Evolutionary conservation across 2,329 filamentous ascomycete genomes (phyloP), one percentile per base, ranked within the genome.

Genomic region (Colletotrichum camelliae): DNA sequence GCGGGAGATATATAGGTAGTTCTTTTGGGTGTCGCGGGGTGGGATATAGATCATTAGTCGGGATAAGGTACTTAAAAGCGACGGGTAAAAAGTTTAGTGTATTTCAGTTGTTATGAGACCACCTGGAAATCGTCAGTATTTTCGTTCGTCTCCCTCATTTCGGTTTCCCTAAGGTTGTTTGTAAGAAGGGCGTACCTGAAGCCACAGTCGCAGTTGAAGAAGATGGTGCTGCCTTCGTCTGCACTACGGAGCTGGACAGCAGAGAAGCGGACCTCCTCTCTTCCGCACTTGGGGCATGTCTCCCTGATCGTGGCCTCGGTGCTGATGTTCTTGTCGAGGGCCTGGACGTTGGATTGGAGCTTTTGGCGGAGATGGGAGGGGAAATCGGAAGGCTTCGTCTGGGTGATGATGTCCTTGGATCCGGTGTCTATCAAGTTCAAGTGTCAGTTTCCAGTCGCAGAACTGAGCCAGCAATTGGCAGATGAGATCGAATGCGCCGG

Each of bases 141-240:
- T 39, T 39, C 37, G 37, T 21, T 70, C 29, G 77, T 73, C 64
- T 58, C 35, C 24, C 18, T 52, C 33, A n/a, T 16, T 18, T 18
- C 33, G 33, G 55, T 62, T 74, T 68, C 9, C 71, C 76, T 33
- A 31, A 21, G 16, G 35, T 72, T 31, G 8, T 62, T 39, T 27
- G 52, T 67, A 18, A 60, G 43, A 60, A 24, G 7, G 43, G 85
- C 92, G 80, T 91, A 96, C 94, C 94, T 96, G 85, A 95, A 88
- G 75, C 95, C 95, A 83, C 96, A 98, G 74, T 96, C 92, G 86
- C 96, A 98, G 76, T 90, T 93, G 86, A 95, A 98, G 82, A 98
- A 97, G 70, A 98, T 92, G 1, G 96, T 98, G 78, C 94, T 95
- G 77, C 97, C 97, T 91, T 98, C 96, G 84, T 99, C 97, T 70